Evolutionary conservation across 1,139 yeast species (phyloP), one percentile per base, ranked within the genome.

Genomic region (Scheffersomyces segobiensis): DNA sequence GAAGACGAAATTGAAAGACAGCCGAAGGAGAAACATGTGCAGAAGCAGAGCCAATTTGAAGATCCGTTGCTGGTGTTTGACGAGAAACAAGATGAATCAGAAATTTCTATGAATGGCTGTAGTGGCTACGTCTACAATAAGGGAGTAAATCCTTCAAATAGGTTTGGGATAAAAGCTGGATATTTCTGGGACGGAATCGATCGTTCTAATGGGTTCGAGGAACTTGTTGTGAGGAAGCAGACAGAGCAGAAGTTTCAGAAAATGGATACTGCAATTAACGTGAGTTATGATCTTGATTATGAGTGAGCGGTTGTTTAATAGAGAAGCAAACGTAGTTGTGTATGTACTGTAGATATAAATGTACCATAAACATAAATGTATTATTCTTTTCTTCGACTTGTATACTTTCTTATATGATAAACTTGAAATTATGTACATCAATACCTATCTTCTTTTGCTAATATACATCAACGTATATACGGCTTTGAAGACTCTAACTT

Each of bases 101-200:
- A 52, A 10, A 47, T 52, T 53, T 48, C 50, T 14, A 14, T 26
- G 21, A 20, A 21, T 48, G 50, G 24, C 4, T 48, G 14, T 20
- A 46, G 54, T 21, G 10, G 56, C 50, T 55, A 53, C 20, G 53
- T 54, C 5, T 65, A 78, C 26, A 87, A 81, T 62, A 76, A 79
- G 20, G 86, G 90, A 0, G 65, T 79, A 0, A 84, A 74, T 57
- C 85, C 91, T 0, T 84, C 84, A 26, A 93, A 93, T 68, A 73
- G 98, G 61, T 93, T 91, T 72, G 83, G 83, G 3, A 87, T 93
- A 20, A 75, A 76, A 5, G 97, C 98, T 0, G 98, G 98, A 0
- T 78, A 80, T 63, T 78, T 91, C 58, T 93, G 98, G 98, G 98
- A 93, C 70, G 98, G 98, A 0, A 87, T 93, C 0, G 96, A 92